Conservation (phyloP, 2,329 filamentous ascomycete genomes). For the Cercospora nicotianae region DNA sequence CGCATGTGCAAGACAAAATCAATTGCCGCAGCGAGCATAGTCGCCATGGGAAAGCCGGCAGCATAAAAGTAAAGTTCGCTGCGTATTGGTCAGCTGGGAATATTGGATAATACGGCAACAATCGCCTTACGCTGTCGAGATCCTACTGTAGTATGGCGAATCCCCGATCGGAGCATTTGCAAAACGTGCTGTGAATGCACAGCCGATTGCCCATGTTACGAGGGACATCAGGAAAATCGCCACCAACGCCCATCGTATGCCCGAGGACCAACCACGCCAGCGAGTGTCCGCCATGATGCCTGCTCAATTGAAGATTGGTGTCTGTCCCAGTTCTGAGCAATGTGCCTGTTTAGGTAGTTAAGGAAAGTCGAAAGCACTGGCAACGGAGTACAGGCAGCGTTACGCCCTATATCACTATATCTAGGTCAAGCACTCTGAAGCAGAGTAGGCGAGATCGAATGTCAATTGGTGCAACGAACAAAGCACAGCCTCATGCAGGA, state of each 20-base stretch:
- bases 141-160: background rate
- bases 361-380: background rate
- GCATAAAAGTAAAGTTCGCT: slow-evolving; percentile 13
- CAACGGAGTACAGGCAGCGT: background rate
- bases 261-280: slow-evolving; percentile 9
- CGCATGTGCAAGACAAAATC: slow-evolving; percentile 7
- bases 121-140: slow-evolving; percentile 1
- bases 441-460: no score
- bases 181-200: slow-evolving; percentile 1
- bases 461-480: background rate
- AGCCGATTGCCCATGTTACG: slow-evolving; percentile 8
- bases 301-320: no score
- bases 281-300: slow-evolving; percentile 4
- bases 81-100: background rate
- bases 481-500: background rate
- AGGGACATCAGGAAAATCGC: background rate
- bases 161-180: background rate
- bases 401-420: background rate
- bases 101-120: no score
- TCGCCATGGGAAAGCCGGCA: slow-evolving; percentile 6
- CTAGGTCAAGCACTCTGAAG: background rate
- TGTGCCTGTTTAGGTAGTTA: background rate
- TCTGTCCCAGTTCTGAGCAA: background rate
- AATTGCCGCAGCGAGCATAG: slow-evolving; percentile 13
- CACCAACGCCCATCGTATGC: background rate